phyloP scores from a whole-genome alignment of 129 eudicot genomes.

The Daucus carota region DNA sequence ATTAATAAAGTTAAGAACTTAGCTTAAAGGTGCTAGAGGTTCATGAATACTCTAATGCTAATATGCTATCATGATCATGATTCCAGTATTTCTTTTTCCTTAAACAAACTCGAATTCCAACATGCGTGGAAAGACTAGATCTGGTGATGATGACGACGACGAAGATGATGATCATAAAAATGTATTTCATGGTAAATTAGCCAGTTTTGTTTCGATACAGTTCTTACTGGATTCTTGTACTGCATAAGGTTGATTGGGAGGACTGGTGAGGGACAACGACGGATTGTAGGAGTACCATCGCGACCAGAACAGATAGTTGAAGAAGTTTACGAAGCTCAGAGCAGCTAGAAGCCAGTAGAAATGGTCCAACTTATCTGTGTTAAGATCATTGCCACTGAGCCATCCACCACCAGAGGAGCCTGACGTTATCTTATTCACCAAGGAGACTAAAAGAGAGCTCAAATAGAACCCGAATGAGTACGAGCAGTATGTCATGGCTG shows the following conservation, averaged over 20 bases:
- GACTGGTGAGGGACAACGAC: conserved; percentile 22
- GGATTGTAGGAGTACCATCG: conserved; percentile 69
- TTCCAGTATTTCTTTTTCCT: not conserved
- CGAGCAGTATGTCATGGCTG: conserved; percentile 84
- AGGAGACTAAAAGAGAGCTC: conserved; percentile 64
- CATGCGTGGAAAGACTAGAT: not conserved
- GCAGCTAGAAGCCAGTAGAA: conserved; percentile 77
- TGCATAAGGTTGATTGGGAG: conserved; percentile 3
- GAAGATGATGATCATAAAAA: not conserved
- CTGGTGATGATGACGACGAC: too few relatives aligned
- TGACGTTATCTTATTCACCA: conserved; percentile 56
- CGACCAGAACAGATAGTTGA: conserved; percentile 78
- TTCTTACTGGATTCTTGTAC: not conserved
- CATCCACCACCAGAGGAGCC: conserved; percentile 53
- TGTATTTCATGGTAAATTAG: not conserved
- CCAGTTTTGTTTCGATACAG: not conserved
- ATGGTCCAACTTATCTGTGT: conserved; percentile 59
- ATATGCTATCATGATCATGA: conserved; percentile 3
- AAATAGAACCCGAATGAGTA: conserved; percentile 79
- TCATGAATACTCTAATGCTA: not conserved
- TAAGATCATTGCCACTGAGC: conserved; percentile 66
- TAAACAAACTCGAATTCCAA: not conserved
- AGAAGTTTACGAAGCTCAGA: conserved; percentile 64
- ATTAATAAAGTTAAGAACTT: not conserved
- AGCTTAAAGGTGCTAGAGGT: conserved; percentile 14